Evolutionary conservation across 148 eudicot species (phyloP), one percentile per base, ranked within the genome.

Genomic region (Rhododendron vialii): DNA sequence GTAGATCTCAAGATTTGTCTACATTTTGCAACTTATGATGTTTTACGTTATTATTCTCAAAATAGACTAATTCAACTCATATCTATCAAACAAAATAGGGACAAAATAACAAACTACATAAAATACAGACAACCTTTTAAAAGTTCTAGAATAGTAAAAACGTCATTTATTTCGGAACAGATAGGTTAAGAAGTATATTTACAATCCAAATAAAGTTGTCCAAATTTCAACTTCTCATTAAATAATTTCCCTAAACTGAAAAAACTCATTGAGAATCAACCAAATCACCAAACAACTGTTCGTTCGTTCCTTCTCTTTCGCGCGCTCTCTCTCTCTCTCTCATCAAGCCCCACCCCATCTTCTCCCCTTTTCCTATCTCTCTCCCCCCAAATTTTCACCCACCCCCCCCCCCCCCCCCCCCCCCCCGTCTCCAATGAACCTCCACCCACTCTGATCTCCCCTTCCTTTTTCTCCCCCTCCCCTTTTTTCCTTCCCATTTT

Each of bases 221-320:
- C 36, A 26, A 28, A 26, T 26, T 26, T 11, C 73, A 28, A 69
- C 17, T 28, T 69, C 75, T 28, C 75, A 28, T 69, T 69, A 1
- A 69, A 28, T 69, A 28, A 3, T 10, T n/a, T 59, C 24, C 65
- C 71, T 24, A 61, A 61, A 61, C 22, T 22, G 2, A n/a, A 65
- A 65, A 2, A 63, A 63, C 30, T n/a, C 71, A 57, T n/a, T 77
- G 43, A 47, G 7, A 74, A 74, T 20, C 36, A 61, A 86, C 12
- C 50, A 47, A 47, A 47, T 9, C 11, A 47, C 87, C 91, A 38
- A 20, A 87, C 92, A 89, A 84, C 41, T 89, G 92, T 92, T 81
- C 35, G 91, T 59, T 86, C 85, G 50, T 73, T 77, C 91, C 91
- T 74, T 81, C 26, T 74, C 18, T 90, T 83, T 41, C 88, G 83